Evolutionary conservation across 2,329 filamentous ascomycete species (phyloP), one percentile per base, ranked within the genome.

Genomic region (Fusarium pilosicola): DNA sequence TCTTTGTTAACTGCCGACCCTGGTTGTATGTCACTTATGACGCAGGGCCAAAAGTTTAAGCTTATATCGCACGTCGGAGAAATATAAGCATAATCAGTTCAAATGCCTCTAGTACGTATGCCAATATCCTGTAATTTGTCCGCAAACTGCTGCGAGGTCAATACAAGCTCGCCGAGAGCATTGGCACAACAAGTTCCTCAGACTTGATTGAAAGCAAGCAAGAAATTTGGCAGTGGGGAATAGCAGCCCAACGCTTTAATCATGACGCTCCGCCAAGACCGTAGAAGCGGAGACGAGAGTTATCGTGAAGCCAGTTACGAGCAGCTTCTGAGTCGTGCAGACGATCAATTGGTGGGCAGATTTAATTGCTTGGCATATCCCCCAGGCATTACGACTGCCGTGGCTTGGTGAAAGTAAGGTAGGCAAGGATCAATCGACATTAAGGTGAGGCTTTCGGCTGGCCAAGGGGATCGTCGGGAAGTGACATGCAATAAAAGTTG

Each of bases 221-320:
- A 13, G 44, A 62, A 48, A 55, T 54, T 67, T 56, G 46, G 42
- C 24, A 52, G 66, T 74, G 71, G 71, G 58, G 54, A 45, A 56
- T 46, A 10, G 44, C 28, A 32, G 44, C 55, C 61, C 64, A 64
- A 57, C 38, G 36, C 26, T 49, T 46, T 60, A 36, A 57, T 28
- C 64, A 73, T 73, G 71, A 73, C 71, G 71, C 70, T 73, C 60
- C 48, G 71, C 71, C 70, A 73, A 73, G 70, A 66, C 46, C 17
- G 24, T 45, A 41, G 34, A 38, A 48, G 60, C 49, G 62, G 61
- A 49, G 61, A 63, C 20, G 34, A 28, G 15, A 42, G 36, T 8
- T 20, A 42, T 44, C 14, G 14, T 56, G 36, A 59, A 59, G 52
- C 51, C 51, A 68, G 44, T 67, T 26, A 66, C 24, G 17, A 26